phyloP scores from a whole-genome alignment of 768 basidiomycete species.

The Hypsizygus marmoreus region DNA sequence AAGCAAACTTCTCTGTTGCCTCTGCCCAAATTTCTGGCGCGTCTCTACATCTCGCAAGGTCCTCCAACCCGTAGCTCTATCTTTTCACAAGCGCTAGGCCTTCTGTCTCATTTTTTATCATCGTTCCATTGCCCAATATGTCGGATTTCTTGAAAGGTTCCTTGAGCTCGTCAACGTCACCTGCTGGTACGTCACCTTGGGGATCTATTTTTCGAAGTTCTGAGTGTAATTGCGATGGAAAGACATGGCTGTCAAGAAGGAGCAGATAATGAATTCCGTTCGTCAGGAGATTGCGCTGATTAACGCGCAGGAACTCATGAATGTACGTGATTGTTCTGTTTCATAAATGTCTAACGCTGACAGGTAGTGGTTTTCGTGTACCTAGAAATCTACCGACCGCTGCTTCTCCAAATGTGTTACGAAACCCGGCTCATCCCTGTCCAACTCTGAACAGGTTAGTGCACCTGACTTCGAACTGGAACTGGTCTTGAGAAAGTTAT shows the following conservation, averaged over 20 bases:
- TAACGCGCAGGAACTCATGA: conserved; percentile 82
- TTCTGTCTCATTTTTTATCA: conserved; percentile 16
- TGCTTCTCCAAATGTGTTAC: conserved; percentile 78
- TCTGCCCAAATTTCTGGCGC: no score
- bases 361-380: conserved; percentile 3
- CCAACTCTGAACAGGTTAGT: conserved; percentile 70
- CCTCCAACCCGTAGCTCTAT: no score
- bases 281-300: conserved; percentile 69
- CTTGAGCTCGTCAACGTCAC: background rate
- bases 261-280: conserved; percentile 63
- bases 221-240: no score
- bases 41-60: no score
- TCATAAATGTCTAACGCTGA: background rate
- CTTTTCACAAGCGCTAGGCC: no score
- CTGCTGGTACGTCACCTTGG: conserved; percentile 5
- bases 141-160: conserved; percentile 28
- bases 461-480: conserved; percentile 1
- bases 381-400: conserved; percentile 76
- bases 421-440: conserved; percentile 71
- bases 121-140: conserved; percentile 22
- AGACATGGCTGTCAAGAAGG: conserved; percentile 52
- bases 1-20: conserved; percentile 3
- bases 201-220: no score
- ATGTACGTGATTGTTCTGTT: conserved; percentile 42
- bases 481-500: conserved; percentile 6